Evolutionary conservation across 257 asterid genomes (phyloP).

Genomic region (Agastache rugosa): DNA sequence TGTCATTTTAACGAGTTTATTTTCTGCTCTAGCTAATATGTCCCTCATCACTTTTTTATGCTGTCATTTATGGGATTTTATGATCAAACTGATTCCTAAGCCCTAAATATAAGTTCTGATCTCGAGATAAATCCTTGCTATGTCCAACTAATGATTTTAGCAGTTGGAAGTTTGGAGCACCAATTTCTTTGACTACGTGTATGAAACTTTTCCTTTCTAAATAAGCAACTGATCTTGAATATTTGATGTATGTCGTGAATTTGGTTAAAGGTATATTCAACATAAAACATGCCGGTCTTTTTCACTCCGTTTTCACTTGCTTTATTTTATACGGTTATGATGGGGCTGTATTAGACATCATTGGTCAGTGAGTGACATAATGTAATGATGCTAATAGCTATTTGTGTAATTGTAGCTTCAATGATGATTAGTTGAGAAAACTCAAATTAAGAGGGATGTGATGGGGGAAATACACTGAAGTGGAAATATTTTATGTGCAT

Average conservation of each 20-base stretch:
- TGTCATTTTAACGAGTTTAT: conserved; percentile 5
- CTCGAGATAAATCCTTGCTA: not conserved
- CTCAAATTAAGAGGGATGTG: not conserved
- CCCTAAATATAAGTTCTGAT: conserved; percentile 7
- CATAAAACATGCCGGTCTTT: not conserved
- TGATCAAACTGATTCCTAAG: not conserved
- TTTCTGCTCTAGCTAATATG: not conserved
- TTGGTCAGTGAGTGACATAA: too few species aligned
- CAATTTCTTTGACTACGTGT: not conserved
- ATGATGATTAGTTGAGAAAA: not conserved
- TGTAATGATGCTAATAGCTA: not conserved
- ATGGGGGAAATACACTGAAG: too few species aligned
- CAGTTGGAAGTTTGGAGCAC: not conserved
- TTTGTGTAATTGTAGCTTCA: not conserved
- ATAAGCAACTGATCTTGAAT: not conserved
- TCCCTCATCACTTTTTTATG: not conserved
- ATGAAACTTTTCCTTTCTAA: not conserved
- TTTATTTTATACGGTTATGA: too few species aligned
- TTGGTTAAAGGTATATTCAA: not conserved
- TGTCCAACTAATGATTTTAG: conserved; percentile 9
- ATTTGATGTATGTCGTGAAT: not conserved
- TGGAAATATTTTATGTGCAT: too few species aligned
- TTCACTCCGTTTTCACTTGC: not conserved
- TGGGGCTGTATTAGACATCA: too few species aligned
- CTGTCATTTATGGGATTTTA: not conserved